Base-by-base conservation (phyloP, 2,329 filamentous ascomycete species). In the Dactylonectria macrodidyma region DNA sequence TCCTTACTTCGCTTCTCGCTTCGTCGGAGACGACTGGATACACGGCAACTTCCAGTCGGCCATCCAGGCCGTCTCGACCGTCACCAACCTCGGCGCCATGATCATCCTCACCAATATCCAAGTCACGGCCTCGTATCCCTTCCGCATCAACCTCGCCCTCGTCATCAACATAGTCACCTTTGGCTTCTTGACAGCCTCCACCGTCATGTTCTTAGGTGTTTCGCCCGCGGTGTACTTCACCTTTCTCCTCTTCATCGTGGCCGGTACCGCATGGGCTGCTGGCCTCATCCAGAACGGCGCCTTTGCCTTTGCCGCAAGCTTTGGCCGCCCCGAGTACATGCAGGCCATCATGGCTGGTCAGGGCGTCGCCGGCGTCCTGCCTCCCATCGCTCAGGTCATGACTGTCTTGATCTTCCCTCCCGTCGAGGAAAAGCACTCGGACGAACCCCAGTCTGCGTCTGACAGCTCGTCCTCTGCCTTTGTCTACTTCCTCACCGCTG, bases 281-380 rank as follows among this genome's bases (percentile, higher is more conserved):
- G 95, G 93, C 0, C 85, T 98, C 58, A 93, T 95, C 73, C 96
- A 98, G 82, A 98, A 98, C 80, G 96, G 96, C 19, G 90, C 96
- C 11, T 97, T 98, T 79, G 94, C 96, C 3, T 98, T 95, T 78
- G 95, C 94, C 3, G 90, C 93, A 3, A 92, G 93, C 59, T 98
- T 97, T 77, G 94, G 92, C 41, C 87, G 93, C 59, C 89, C 92
- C 22, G 93, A 96, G 80, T 99, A 98, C 80, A 97, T 94, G 62
- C 95, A 98, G 81, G 95, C 92, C 26, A 95, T 98, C 80, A 98
- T 99, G 95, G 91, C 92, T 3, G 96, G 96, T 1, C 96, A 99
- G 81, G 95, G 92, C 36, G 87, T 99, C 4, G 95, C 96, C 0
- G 96, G 96, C 34, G 95, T 99, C 10, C 84, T 98, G 3, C 96